Conservation (phyloP, 2,329 filamentous ascomycete species). For the Gremmenia infestans region DNA sequence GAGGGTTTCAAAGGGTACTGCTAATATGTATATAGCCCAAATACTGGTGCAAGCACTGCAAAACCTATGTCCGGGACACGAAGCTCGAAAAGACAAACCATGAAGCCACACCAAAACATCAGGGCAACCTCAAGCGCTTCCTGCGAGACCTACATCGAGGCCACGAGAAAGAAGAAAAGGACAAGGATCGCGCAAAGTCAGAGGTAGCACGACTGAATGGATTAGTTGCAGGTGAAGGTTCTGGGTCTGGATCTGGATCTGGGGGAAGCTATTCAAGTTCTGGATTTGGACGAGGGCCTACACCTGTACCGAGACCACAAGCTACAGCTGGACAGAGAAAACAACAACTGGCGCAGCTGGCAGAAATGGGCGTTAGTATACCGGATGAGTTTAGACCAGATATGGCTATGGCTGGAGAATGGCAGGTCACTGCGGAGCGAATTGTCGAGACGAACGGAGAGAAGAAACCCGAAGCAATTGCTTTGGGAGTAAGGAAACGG, state of each 20-base stretch:
- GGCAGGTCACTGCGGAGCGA: constrained; percentile 56
- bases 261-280: constrained; percentile 22
- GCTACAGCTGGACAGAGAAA: constrained; percentile 63
- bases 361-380: constrained; percentile 78
- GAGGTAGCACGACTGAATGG: constrained; percentile 86
- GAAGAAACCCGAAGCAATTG: constrained; percentile 37
- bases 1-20: not conserved
- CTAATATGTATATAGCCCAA: constrained; percentile 52
- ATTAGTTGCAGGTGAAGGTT: constrained; percentile 47
- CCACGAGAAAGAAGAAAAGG: constrained; percentile 74
- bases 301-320: constrained; percentile 29
- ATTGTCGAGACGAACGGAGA: constrained; percentile 39
- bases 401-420: constrained; percentile 85
- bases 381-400: constrained; percentile 73
- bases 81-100: constrained; percentile 85
- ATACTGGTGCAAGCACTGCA: constrained; percentile 98
- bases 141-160: constrained; percentile 82
- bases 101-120: constrained; percentile 80
- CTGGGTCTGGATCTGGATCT: constrained; percentile 2
- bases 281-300: constrained; percentile 21
- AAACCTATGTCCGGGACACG: constrained; percentile 84
- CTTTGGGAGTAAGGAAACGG: constrained; percentile 58
- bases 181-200: constrained; percentile 74
- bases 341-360: constrained; percentile 80
- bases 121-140: constrained; percentile 81